A percentile compares a stretch with the other conserved stretches of the same genome.
Evolutionary conservation across 768 basidiomycete genomes (phyloP).

Genomic region (Mycena epipterygia): DNA sequence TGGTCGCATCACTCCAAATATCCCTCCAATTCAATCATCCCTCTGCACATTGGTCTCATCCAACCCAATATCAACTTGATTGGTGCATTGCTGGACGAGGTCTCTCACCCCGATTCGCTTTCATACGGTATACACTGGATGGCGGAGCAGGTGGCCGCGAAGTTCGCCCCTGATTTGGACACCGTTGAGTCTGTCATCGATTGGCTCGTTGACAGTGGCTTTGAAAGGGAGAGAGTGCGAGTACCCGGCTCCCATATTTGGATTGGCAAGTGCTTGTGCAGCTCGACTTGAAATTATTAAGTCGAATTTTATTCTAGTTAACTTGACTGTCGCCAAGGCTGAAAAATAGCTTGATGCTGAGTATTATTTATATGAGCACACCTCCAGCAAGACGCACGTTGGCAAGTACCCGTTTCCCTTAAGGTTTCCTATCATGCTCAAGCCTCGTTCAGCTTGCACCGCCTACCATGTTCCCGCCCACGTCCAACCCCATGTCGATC

Average conservation of each 20-base stretch:
- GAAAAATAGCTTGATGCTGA: conserved; percentile 55
- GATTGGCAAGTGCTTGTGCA: conserved; percentile 42
- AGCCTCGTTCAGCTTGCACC: conserved; percentile 46
- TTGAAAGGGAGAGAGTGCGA: conserved; percentile 51
- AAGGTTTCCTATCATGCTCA: neutral
- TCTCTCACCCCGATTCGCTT: conserved; percentile 64
- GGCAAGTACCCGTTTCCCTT: conserved; percentile 42
- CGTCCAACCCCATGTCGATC: conserved; percentile 53
- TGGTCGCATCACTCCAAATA: neutral
- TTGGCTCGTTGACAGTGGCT: conserved; percentile 59
- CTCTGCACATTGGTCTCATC: conserved; percentile 61
- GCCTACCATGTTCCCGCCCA: conserved; percentile 50
- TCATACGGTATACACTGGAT: conserved; percentile 65
- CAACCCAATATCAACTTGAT: conserved; percentile 60
- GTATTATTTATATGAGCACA: conserved; percentile 58
- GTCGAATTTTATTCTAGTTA: neutral
- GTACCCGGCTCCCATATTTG: conserved; percentile 55
- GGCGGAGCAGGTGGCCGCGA: conserved; percentile 54
- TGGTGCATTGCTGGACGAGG: conserved; percentile 58
- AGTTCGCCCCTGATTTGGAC: conserved; percentile 59
- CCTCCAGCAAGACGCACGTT: conserved; percentile 50
- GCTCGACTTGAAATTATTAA: neutral
- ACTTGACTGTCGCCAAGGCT: conserved; percentile 54
- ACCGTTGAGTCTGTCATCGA: conserved; percentile 54
- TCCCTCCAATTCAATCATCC: conserved; percentile 41